These are phyloP conservation scores for Cladorrhinum samala DNA, from an alignment of 495 filamentous ascomycete genomes.

Conservation along the genomic window DNA sequence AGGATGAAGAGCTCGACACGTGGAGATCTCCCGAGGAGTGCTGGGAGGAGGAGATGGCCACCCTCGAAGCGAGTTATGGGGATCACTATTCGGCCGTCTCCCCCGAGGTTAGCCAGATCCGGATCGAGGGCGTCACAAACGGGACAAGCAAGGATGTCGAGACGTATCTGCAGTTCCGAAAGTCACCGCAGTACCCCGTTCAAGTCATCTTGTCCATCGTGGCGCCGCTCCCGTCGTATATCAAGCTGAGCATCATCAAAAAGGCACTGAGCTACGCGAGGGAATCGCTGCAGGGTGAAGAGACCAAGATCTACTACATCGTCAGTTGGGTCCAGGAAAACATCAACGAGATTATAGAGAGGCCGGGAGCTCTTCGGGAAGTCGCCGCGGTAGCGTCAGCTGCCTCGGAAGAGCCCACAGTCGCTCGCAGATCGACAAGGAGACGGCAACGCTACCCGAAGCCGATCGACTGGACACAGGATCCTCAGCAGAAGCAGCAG, in stretches of 20 bases:
- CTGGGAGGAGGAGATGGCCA: conserved; percentile 83
- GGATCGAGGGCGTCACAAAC: conserved; percentile 41
- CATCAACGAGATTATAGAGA: conserved; percentile 66
- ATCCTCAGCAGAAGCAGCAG: conserved; percentile 37
- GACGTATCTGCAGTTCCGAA: conserved; percentile 45
- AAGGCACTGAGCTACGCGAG: conserved; percentile 64
- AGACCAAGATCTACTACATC: conserved; percentile 79
- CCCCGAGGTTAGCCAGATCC: conserved; percentile 57
- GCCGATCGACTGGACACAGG: conserved; percentile 41
- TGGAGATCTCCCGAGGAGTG: conserved; percentile 44
- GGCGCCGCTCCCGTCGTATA: conserved; percentile 76
- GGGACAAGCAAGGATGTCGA: conserved; percentile 38
- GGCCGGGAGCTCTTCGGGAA: conserved; percentile 74
- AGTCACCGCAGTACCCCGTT: conserved; percentile 60
- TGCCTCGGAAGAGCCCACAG: conserved; percentile 42
- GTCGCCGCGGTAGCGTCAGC: conserved; percentile 64
- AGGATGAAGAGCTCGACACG: conserved; percentile 26
- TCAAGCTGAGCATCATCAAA: conserved; percentile 81
- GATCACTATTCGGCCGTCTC: conserved; percentile 54
- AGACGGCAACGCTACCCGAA: conserved; percentile 46
- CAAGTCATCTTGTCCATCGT: conserved; percentile 69
- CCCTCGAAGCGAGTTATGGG: conserved; percentile 74
- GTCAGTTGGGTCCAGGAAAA: conserved; percentile 85
- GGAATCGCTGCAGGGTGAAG: conserved; percentile 64
- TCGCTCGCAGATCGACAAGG: conserved; percentile 19